A percentile compares a stretch with the other conserved stretches of the same genome.
Evolutionary conservation across 192 early-diverging fungal species (phyloP).

Genomic region (Piromyces sp.): DNA sequence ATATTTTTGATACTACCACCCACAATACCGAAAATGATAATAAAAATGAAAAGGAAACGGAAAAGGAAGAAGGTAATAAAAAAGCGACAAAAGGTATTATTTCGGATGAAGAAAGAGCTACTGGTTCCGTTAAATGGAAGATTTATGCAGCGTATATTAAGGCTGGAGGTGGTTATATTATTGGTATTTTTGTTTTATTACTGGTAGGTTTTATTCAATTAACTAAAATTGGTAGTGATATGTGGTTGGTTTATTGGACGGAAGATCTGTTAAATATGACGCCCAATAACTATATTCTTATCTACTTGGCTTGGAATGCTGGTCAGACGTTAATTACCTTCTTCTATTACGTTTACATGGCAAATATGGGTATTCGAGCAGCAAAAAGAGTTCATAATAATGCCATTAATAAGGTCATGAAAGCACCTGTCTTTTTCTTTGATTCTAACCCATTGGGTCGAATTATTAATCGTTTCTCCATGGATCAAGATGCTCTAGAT

Average conservation of each 20-base stretch:
- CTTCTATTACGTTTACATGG: slow-evolving; percentile 38
- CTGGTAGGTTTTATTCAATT: slow-evolving; percentile 33
- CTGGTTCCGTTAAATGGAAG: slow-evolving; percentile 50
- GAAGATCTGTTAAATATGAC: slow-evolving; percentile 8
- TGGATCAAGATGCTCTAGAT: slow-evolving; percentile 61
- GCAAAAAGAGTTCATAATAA: slow-evolving; percentile 47
- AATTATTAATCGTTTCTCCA: slow-evolving; percentile 74
- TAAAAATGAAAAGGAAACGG: no score
- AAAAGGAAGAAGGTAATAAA: no score
- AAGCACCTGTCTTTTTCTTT: slow-evolving; percentile 65
- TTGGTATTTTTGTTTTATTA: slow-evolving; percentile 22
- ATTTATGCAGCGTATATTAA: slow-evolving; percentile 62
- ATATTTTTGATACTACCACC: no score
- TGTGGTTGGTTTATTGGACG: slow-evolving; percentile 52
- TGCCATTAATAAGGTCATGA: slow-evolving; percentile 44
- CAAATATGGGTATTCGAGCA: slow-evolving; percentile 34
- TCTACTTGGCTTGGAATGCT: slow-evolving; percentile 47
- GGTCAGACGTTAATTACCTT: slow-evolving; percentile 37
- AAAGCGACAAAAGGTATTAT: slow-evolving; percentile 11
- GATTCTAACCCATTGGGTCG: slow-evolving; percentile 81
- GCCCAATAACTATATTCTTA: slow-evolving; percentile 28
- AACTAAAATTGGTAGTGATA: slow-evolving; percentile 25
- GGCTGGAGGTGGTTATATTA: slow-evolving; percentile 33
- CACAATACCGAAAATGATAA: no score
- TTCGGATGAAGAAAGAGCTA: slow-evolving; percentile 60